These are phyloP conservation scores for Fusarium sp. DNA, from an alignment of 2,329 filamentous ascomycete genomes.

Conservation along the genomic window DNA sequence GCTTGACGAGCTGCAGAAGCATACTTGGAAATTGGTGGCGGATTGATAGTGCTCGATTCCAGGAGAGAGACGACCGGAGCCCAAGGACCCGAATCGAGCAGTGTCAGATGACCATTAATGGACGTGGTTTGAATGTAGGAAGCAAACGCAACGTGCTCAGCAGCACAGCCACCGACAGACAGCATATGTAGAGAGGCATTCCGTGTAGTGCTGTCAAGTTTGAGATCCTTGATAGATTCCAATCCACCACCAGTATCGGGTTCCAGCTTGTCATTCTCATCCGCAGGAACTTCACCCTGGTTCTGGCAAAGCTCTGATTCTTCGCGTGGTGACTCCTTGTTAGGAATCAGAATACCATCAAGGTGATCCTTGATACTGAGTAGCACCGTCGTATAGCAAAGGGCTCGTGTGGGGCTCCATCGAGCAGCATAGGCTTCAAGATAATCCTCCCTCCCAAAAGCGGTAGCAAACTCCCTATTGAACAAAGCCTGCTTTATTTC, in stretches of 20 bases:
- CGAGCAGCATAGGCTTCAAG: slow-evolving; percentile 87
- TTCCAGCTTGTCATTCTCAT: not conserved
- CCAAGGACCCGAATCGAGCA: slow-evolving; percentile 91
- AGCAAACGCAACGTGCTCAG: slow-evolving; percentile 69
- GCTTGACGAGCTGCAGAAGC: slow-evolving; percentile 61
- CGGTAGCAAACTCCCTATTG: slow-evolving; percentile 82
- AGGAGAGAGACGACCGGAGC: slow-evolving; percentile 70
- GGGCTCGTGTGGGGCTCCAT: slow-evolving; percentile 88
- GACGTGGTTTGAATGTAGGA: slow-evolving; percentile 54
- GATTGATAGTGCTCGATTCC: slow-evolving; percentile 64
- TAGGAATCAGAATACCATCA: slow-evolving; percentile 39
- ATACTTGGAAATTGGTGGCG: slow-evolving; percentile 64
- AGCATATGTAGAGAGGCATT: slow-evolving; percentile 54
- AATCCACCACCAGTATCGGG: not conserved
- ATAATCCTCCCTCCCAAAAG: slow-evolving; percentile 78
- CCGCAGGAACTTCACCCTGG: not conserved
- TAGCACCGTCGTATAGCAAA: slow-evolving; percentile 79
- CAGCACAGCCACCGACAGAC: slow-evolving; percentile 68
- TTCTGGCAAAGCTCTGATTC: slow-evolving; percentile 11
- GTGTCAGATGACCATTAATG: slow-evolving; percentile 60
- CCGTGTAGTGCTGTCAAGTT: slow-evolving; percentile 13
- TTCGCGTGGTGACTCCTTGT: not conserved
- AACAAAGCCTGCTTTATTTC: slow-evolving; percentile 88
- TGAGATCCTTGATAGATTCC: slow-evolving; percentile 7
- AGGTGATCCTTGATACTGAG: slow-evolving; percentile 53